phyloP scores from a whole-genome alignment of 2,329 filamentous ascomycete genomes.

The Diaporthe ampelina region DNA sequence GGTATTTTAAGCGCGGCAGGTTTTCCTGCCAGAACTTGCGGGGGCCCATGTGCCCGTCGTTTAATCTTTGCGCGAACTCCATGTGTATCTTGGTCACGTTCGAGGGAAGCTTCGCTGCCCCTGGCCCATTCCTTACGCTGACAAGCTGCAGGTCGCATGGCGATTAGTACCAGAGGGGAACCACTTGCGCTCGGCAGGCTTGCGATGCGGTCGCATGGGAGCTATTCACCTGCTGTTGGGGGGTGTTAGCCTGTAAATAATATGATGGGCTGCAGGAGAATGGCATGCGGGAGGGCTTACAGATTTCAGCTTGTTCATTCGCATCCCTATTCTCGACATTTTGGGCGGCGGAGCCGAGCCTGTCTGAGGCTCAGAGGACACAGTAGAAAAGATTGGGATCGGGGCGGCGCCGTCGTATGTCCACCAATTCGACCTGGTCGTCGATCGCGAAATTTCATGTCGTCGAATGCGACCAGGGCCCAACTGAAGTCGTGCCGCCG shows the following conservation, averaged over 20 bases:
- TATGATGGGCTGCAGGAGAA: not conserved
- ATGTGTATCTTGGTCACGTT: constrained; percentile 82
- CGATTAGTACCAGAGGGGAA: constrained; percentile 43
- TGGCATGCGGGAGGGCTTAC: constrained; percentile 62
- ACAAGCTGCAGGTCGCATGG: constrained; percentile 71
- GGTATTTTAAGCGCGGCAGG: constrained; percentile 90
- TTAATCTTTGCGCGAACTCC: constrained; percentile 74
- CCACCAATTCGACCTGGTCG: not conserved
- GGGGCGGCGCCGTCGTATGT: constrained; percentile 7
- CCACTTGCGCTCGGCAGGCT: constrained; percentile 24
- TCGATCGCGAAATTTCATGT: constrained; percentile 35
- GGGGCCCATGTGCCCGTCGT: constrained; percentile 79
- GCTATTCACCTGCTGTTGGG: constrained; percentile 59
- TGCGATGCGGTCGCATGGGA: constrained; percentile 41
- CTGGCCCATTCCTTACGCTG: constrained; percentile 82
- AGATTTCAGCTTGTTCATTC: constrained; percentile 80
- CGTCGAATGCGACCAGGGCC: constrained; percentile 29
- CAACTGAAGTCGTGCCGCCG: constrained; percentile 30
- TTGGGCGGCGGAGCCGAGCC: constrained; percentile 43
- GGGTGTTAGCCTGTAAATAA: constrained; percentile 44
- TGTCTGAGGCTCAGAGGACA: constrained; percentile 25
- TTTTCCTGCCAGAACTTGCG: constrained; percentile 89
- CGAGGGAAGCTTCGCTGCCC: constrained; percentile 83
- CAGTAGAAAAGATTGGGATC: not conserved
- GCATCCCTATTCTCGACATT: constrained; percentile 67